Evolutionary conservation across 2,329 filamentous ascomycete genomes (phyloP).

Genomic region (Zymoseptoria tritici): DNA sequence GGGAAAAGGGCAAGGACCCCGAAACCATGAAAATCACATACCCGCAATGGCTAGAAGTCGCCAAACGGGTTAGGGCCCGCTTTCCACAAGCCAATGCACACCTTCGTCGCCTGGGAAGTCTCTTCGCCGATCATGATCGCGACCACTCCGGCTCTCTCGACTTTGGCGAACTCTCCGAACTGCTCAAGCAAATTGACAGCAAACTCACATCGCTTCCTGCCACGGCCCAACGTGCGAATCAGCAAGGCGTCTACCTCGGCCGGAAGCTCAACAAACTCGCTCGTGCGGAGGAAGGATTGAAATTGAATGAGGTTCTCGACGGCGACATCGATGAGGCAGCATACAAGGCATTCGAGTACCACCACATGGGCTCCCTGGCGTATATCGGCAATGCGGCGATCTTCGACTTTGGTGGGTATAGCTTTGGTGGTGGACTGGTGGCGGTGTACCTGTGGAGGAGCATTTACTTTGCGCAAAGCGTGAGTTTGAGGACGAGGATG

Average conservation of each 20-base stretch:
- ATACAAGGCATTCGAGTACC: constrained; percentile 92
- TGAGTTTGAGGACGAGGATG: constrained; percentile 81
- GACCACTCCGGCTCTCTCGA: constrained; percentile 90
- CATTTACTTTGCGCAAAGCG: constrained; percentile 95
- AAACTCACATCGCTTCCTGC: constrained; percentile 92
- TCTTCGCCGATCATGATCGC: constrained; percentile 87
- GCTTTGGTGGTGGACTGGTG: constrained; percentile 72
- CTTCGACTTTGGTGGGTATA: constrained; percentile 80
- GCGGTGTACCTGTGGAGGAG: constrained; percentile 95
- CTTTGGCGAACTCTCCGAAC: constrained; percentile 81
- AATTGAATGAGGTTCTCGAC: constrained; percentile 72
- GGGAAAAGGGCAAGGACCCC: constrained; percentile 85
- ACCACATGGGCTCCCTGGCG: constrained; percentile 81
- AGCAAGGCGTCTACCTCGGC: constrained; percentile 88
- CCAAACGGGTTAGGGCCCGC: constrained; percentile 71
- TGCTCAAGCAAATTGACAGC: constrained; percentile 84
- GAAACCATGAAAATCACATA: constrained; percentile 83
- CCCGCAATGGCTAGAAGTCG: constrained; percentile 78
- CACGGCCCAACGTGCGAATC: constrained; percentile 91
- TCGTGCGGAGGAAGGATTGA: constrained; percentile 65
- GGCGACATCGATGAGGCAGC: constrained; percentile 87
- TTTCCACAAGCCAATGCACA: constrained; percentile 89
- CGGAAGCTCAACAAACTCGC: constrained; percentile 91
- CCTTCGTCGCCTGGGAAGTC: constrained; percentile 77
- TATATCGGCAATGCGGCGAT: constrained; percentile 96